Base-by-base conservation (phyloP, 495 filamentous ascomycete genomes). In the Trichoderma orchidacearum region DNA sequence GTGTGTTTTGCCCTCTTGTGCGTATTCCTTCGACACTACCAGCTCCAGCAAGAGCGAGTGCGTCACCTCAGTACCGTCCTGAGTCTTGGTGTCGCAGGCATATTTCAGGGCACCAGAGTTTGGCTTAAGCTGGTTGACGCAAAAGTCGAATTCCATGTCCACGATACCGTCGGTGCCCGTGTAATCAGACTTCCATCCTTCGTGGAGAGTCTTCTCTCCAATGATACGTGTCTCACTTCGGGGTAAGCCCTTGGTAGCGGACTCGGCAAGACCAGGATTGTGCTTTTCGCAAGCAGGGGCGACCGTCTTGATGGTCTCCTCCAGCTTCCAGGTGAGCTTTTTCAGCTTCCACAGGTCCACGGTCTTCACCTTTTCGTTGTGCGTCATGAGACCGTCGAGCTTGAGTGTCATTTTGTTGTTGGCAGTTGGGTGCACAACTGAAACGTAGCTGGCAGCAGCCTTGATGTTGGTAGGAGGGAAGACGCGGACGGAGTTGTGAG, bases 131-230 rank as follows among this genome's bases (percentile, higher is more conserved):
- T 81, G 75, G 64, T 80, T 74, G 63, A 94, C 80, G 59, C 70
- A 73, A 55, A 85, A 89, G 41, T 85, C 78, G 69, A 96, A 85
- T 64, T 95, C 88, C 70, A 89, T 77, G 60, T 90, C 87, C 63
- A 96, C 87, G 58, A 77, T 77, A 56, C 86, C 86, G 57, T 85
- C 85, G 3, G 73, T 65, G 0, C 73, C 75, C 30, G 77, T 78
- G 65, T 89, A 97, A 68, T 96, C 90, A n/a, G 85, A 83, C 71
- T 99, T 99, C 93, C 93, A 99, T n/a, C 92, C 92, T 4, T 63
- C 75, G 70, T 66, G 66, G 5, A 72, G 57, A 2, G 61, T 64
- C 57, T 66, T 66, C 57, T 72, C 69, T 45, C 68, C 89, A 60
- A 97, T 81, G 56, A 83, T 80, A 30, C 86, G 83, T 5, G 79